These are phyloP conservation scores for Sambucus nigra DNA, from an alignment of 129 eudicot genomes.

Conservation along the genomic window DNA sequence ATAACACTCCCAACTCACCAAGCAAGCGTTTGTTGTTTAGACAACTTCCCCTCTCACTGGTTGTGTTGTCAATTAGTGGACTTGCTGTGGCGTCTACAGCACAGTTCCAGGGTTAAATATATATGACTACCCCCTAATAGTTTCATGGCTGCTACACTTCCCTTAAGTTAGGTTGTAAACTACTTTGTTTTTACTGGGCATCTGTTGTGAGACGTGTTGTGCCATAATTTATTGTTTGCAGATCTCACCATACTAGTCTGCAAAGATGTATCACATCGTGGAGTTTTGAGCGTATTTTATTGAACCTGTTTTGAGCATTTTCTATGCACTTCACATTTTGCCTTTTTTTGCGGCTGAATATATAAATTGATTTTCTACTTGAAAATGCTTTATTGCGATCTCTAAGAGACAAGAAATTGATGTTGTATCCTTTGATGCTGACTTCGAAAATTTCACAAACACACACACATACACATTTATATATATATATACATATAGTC, in stretches of 20 bases:
- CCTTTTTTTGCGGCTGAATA: neutral
- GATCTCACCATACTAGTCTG: constrained; percentile 16
- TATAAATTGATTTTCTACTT: neutral
- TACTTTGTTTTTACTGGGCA: constrained; percentile 5
- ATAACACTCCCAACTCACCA: too few relatives aligned
- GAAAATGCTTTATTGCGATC: neutral
- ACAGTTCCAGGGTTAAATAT: neutral
- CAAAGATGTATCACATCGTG: constrained; percentile 3
- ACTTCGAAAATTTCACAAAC: too few relatives aligned
- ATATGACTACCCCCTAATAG: neutral
- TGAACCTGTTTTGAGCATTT: neutral
- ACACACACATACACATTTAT: too few relatives aligned
- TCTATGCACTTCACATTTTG: neutral
- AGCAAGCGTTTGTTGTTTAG: neutral
- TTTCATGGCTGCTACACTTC: neutral
- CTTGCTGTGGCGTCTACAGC: neutral
- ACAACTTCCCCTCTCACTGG: neutral
- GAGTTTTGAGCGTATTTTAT: neutral
- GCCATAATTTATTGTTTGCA: constrained; percentile 5
- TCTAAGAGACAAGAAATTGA: too few relatives aligned
- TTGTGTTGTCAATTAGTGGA: neutral
- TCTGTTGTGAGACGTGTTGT: neutral
- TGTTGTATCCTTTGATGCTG: too few relatives aligned
- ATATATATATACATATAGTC: too few relatives aligned
- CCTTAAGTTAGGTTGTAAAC: too few relatives aligned